Base-by-base conservation (phyloP, 2,329 filamentous ascomycete species). In the Plenodomus biglobosus region DNA sequence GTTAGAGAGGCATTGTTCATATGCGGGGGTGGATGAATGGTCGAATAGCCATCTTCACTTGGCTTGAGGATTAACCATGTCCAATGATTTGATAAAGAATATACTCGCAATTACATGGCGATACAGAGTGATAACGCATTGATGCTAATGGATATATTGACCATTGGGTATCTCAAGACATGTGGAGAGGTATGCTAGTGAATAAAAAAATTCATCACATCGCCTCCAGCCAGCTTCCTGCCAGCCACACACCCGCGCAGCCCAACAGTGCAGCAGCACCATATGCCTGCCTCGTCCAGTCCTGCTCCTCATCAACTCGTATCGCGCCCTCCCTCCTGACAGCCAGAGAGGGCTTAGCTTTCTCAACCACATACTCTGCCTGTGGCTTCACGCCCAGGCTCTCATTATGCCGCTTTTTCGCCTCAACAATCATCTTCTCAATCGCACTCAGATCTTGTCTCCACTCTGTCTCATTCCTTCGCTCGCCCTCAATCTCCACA, bases 381-480 rank as follows among this genome's bases (percentile, higher is more conserved):
- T 62, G 61, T 10, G 62, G 52, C 3, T 52, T 48, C 17, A 49
- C 48, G 27, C 50, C 44, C 34, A 70, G 48, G 39, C 55, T 64
- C 48, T 67, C 64, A 43, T 73, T 71, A 44, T 72, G 65, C 18
- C 64, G 50, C 48, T 67, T 77, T 75, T 69, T 69, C 24, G 72
- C 65, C 75, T 79, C 64, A 81, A 88, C 73, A 24, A 83, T 79
- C 58, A 85, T 75, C 43, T 72, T 75, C 37, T 78, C 88, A 40
- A 96, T 80, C n/a, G 85, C 83, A 27, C 88, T 75, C 52, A 96
- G 73, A 62, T 96, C 91, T 59, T 92, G 86, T 52, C 76, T 76
- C 72, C 82, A 76, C 18, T 72, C 65, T 15, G 72, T 74, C 39
- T 72, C 69, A 30, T 73, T 72, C 65, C 73, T 45, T 63, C 71